Conservation (phyloP, 208 protist genomes). For the Angomonas desouzai region DNA sequence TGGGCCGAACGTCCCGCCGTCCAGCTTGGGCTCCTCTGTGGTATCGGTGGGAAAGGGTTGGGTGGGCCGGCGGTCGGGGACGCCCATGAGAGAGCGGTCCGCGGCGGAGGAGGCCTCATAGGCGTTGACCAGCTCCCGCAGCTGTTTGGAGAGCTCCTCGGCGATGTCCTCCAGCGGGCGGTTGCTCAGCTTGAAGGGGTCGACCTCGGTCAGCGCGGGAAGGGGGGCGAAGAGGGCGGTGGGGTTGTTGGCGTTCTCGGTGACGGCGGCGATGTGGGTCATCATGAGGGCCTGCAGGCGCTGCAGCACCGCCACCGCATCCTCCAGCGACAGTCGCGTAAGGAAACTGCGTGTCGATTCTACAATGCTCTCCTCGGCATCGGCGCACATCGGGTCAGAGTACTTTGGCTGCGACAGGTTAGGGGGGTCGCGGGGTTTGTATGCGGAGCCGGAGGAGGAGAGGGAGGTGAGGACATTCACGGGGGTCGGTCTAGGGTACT, state of each 20-base stretch:
- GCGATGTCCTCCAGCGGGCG: conserved; percentile 38
- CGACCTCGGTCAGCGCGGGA: conserved; percentile 9
- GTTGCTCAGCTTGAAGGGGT: conserved; percentile 37
- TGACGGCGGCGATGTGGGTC: conserved; percentile 20
- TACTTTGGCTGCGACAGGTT: neutral
- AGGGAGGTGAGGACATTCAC: conserved; percentile 4
- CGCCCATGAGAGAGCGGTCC: conserved; percentile 20
- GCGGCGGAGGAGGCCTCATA: conserved; percentile 21
- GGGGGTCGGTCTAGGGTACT: neutral
- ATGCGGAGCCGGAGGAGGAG: neutral
- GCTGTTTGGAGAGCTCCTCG: conserved; percentile 36
- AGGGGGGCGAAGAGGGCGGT: neutral
- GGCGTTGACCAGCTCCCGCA: conserved; percentile 19
- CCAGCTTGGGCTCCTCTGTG: neutral
- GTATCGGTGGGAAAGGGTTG: neutral
- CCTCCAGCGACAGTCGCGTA: conserved; percentile 36
- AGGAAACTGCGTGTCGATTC: conserved; percentile 25
- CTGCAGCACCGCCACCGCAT: conserved; percentile 25
- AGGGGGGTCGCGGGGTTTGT: neutral
- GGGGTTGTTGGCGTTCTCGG: conserved; percentile 1
- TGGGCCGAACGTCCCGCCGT: neutral
- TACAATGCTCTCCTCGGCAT: conserved; percentile 19
- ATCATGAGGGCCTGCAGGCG: conserved; percentile 30
- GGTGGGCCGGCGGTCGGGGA: neutral
- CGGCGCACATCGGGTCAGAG: conserved; percentile 1